A percentile compares a stretch with the other conserved stretches of the same genome.
phyloP scores from a whole-genome alignment of 2,329 filamentous ascomycete genomes.

The Fusarium hainanense region DNA sequence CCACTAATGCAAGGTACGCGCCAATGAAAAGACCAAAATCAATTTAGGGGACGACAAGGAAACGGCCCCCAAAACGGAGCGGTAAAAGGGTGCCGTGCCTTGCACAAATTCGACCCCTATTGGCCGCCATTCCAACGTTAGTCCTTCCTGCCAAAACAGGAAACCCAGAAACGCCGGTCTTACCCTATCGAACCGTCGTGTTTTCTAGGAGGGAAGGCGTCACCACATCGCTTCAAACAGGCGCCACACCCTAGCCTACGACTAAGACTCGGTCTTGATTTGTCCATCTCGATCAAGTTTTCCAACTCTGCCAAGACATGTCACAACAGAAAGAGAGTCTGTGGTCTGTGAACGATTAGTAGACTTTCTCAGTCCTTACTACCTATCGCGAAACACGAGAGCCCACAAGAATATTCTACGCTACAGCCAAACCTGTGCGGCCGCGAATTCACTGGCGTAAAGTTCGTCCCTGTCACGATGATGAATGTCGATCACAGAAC shows the following conservation, averaged over 20 bases:
- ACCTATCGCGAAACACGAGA: background rate
- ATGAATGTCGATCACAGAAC: slow-evolving; percentile 26
- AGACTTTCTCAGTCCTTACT: background rate
- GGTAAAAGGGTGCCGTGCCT: slow-evolving; percentile 24
- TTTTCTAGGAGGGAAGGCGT: slow-evolving; percentile 25
- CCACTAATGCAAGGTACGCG: slow-evolving; percentile 47
- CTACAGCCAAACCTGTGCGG: background rate
- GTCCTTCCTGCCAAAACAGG: slow-evolving; percentile 33
- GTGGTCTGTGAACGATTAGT: background rate
- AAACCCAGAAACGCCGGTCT: slow-evolving; percentile 34
- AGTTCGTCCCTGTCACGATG: background rate
- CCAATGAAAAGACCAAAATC: slow-evolving; percentile 25
- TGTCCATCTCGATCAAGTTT: slow-evolving; percentile 20
- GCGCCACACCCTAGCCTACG: slow-evolving; percentile 9
- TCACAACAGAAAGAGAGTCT: background rate
- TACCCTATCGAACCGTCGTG: slow-evolving; percentile 30
- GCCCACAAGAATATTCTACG: background rate
- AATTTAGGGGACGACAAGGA: slow-evolving; percentile 26
- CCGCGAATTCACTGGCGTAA: background rate
- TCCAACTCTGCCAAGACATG: slow-evolving; percentile 17
- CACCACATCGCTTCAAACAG: slow-evolving; percentile 23
- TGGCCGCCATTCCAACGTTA: slow-evolving; percentile 18
- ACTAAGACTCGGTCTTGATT: background rate
- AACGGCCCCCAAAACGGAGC: slow-evolving; percentile 40
- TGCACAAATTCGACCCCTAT: slow-evolving; percentile 20